Conservation (phyloP, 2,329 filamentous ascomycete species). For the Microdochium nivale region DNA sequence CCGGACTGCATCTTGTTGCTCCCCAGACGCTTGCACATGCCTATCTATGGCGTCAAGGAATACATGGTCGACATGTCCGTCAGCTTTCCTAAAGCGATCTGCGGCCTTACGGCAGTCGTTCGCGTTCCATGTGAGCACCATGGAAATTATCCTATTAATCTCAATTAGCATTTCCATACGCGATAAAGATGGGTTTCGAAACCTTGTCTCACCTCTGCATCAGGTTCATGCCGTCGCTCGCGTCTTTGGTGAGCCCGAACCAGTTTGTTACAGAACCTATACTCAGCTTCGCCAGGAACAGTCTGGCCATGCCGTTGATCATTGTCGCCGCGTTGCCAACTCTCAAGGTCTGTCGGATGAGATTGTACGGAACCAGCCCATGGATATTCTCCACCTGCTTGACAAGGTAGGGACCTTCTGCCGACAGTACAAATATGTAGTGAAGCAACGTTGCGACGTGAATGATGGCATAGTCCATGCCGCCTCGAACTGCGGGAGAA, state of each 20-base stretch:
- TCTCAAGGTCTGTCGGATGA: conserved; percentile 64
- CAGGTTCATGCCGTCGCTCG: conserved; percentile 74
- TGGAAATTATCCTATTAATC: conserved; percentile 55
- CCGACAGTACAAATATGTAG: conserved; percentile 62
- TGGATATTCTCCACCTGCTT: conserved; percentile 64
- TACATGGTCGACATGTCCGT: conserved; percentile 48
- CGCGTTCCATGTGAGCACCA: conserved; percentile 65
- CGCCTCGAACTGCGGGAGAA: conserved; percentile 51
- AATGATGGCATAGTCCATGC: conserved; percentile 45
- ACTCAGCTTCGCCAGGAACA: conserved; percentile 71
- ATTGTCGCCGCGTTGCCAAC: conserved; percentile 75
- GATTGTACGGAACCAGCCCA: conserved; percentile 60
- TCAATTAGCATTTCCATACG: neutral
- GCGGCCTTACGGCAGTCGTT: conserved; percentile 58
- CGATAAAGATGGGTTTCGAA: neutral
- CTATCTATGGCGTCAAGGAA: conserved; percentile 52
- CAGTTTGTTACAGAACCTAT: conserved; percentile 69
- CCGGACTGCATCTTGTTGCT: conserved; percentile 51
- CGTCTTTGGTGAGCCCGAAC: conserved; percentile 62
- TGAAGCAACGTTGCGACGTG: conserved; percentile 69
- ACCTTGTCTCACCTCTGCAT: conserved; percentile 44
- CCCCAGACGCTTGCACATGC: conserved; percentile 42
- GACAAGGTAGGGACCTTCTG: conserved; percentile 66
- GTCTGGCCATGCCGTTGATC: conserved; percentile 65
- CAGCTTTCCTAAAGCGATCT: conserved; percentile 55